A percentile compares a stretch with the other conserved stretches of the same genome.
Evolutionary conservation across 495 filamentous ascomycete species (phyloP).

Genomic region (Coniosporium apollinis): DNA sequence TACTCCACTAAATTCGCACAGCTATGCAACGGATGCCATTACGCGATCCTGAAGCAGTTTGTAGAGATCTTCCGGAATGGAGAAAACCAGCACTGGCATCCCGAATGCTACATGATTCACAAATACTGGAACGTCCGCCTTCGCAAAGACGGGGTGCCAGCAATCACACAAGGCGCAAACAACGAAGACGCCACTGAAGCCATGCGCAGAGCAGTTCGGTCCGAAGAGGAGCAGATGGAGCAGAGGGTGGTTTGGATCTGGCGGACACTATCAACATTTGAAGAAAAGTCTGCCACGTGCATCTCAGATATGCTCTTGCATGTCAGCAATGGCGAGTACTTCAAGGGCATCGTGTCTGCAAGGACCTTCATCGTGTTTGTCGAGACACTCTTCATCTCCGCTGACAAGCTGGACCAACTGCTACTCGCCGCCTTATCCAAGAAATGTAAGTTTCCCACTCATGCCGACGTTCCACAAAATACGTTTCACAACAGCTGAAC

Average conservation of each 20-base stretch:
- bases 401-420: constrained; percentile 62
- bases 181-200: constrained; percentile 52
- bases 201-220: constrained; percentile 56
- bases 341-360: constrained; percentile 90
- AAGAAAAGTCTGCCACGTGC: constrained; percentile 93
- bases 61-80: constrained; percentile 97
- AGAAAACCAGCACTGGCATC: constrained; percentile 98
- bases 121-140: constrained; percentile 99
- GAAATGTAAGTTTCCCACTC: constrained; percentile 43
- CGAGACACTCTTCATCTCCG: constrained; percentile 77
- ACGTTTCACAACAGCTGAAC: no score
- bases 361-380: constrained; percentile 94
- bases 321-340: constrained; percentile 93
- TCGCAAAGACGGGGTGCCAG: constrained; percentile 36
- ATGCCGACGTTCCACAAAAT: no score
- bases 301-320: constrained; percentile 99
- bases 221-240: constrained; percentile 88
- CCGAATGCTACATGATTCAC: constrained; percentile 99
- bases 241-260: constrained; percentile 96
- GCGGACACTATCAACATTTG: constrained; percentile 92
- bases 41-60: constrained; percentile 97
- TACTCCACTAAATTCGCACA: constrained; percentile 97
- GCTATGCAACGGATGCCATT: constrained; percentile 89
- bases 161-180: constrained; percentile 25
- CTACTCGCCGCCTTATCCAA: no score